These are phyloP conservation scores for Karstenula rhodostoma DNA, from an alignment of 2,329 filamentous ascomycete species.

Conservation along the genomic window DNA sequence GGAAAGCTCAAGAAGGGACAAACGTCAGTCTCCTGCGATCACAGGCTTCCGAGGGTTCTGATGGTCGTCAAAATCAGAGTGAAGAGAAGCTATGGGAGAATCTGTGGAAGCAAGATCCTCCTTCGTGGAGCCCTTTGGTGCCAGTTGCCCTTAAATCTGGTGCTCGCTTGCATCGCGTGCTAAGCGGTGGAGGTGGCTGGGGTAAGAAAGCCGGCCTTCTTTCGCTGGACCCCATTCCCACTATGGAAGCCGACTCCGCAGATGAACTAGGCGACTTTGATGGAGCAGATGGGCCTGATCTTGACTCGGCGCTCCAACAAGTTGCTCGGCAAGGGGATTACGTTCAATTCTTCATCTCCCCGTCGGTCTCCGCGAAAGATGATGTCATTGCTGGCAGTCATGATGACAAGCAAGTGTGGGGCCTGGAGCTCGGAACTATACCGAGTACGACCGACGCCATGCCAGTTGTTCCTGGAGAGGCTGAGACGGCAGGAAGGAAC, in stretches of 20 bases:
- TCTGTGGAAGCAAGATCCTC: conserved; percentile 32
- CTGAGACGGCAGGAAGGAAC: conserved; percentile 15
- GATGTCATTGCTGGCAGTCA: neutral
- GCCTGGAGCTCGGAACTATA: conserved; percentile 51
- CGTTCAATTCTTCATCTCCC: conserved; percentile 56
- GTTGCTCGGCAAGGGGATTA: conserved; percentile 70
- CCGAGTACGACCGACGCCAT: conserved; percentile 56
- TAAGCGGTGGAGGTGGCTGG: conserved; percentile 87
- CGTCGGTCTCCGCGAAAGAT: conserved; percentile 7
- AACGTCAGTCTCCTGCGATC: conserved; percentile 19
- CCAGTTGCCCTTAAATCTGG: conserved; percentile 35
- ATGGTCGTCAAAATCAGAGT: neutral
- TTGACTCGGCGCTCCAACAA: conserved; percentile 57
- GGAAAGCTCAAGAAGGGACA: neutral
- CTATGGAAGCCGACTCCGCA: conserved; percentile 12
- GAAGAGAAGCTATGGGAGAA: conserved; percentile 21
- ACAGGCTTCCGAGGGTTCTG: conserved; percentile 19
- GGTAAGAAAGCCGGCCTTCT: conserved; percentile 80
- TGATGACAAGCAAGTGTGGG: conserved; percentile 18
- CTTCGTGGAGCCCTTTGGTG: conserved; percentile 32
- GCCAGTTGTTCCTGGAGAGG: conserved; percentile 33
- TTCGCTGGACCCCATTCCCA: conserved; percentile 71
- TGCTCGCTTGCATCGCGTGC: conserved; percentile 58
- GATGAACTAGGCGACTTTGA: conserved; percentile 10
- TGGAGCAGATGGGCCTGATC: conserved; percentile 31